phyloP scores from a whole-genome alignment of 805 yeast species.

The Kodamaea hsintzibuensis region DNA sequence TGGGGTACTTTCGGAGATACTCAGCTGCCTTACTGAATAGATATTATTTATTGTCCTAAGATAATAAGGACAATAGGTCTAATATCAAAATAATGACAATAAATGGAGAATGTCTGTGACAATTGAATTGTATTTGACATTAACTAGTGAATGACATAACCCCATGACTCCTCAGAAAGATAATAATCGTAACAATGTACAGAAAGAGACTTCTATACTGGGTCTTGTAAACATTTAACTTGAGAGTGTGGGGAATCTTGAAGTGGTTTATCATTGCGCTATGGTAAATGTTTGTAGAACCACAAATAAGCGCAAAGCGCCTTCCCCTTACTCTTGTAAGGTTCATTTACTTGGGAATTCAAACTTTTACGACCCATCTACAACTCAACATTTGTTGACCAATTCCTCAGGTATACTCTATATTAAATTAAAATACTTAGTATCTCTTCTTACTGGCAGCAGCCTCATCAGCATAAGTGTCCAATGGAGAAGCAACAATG shows the following conservation, averaged over 20 bases:
- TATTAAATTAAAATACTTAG: constrained; percentile 32
- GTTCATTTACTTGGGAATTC: too few species aligned
- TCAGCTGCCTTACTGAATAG: not conserved
- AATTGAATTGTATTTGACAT: not conserved
- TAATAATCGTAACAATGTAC: too few species aligned
- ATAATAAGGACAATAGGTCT: not conserved
- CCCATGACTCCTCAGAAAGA: too few species aligned
- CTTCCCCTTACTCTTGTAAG: too few species aligned
- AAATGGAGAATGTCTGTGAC: not conserved
- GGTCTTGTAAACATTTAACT: too few species aligned
- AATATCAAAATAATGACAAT: not conserved
- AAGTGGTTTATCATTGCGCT: not conserved
- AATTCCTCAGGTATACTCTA: not conserved
- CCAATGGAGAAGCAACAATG: constrained; percentile 90
- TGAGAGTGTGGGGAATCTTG: too few species aligned
- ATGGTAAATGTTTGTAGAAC: not conserved
- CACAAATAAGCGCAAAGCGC: not conserved
- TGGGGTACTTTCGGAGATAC: too few species aligned
- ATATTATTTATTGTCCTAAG: not conserved
- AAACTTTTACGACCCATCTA: too few species aligned
- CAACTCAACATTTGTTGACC: too few species aligned
- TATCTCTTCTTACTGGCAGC: constrained; percentile 72
- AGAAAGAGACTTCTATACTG: too few species aligned
- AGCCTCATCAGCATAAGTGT: constrained; percentile 87
- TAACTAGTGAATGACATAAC: not conserved